Percentiles rank a stretch among this genome's conserved stretches.
Evolutionary conservation across 2,329 filamentous ascomycete species (phyloP).

Genomic region (Lojkania enalia): DNA sequence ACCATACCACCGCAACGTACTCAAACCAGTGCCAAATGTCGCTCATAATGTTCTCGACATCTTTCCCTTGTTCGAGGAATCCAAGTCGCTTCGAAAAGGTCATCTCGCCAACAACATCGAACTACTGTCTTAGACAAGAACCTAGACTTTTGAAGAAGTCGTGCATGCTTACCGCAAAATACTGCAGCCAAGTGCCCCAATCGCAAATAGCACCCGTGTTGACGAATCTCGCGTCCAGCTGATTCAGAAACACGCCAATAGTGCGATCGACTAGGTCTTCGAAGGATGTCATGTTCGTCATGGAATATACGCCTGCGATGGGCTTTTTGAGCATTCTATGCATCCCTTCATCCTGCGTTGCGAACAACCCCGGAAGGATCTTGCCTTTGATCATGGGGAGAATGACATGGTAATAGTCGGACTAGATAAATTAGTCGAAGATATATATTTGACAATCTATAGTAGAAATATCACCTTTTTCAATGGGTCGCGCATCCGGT

Average conservation of each 20-base stretch:
- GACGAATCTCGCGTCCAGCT: slow-evolving; percentile 5
- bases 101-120: slow-evolving; percentile 42
- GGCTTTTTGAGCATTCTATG: slow-evolving; percentile 46
- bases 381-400: not conserved
- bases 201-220: slow-evolving; percentile 12
- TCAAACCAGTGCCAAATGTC: no score
- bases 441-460: not conserved
- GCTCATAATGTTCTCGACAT: slow-evolving; percentile 27
- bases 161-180: no score
- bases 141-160: no score
- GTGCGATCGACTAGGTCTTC: not conserved
- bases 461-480: not conserved
- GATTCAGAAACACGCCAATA: not conserved
- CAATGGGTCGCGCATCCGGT: not conserved
- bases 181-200: slow-evolving; percentile 25
- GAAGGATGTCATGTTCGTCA: slow-evolving; percentile 35
- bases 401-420: not conserved
- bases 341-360: slow-evolving; percentile 42
- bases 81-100: slow-evolving; percentile 39
- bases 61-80: slow-evolving; percentile 38
- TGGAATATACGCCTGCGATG: slow-evolving; percentile 45
- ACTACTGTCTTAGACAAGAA: no score
- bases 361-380: slow-evolving; percentile 33
- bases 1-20: no score
- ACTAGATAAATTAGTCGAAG: not conserved